phyloP scores from a whole-genome alignment of 305 asterid genomes.

The Fraxinus paxiana region DNA sequence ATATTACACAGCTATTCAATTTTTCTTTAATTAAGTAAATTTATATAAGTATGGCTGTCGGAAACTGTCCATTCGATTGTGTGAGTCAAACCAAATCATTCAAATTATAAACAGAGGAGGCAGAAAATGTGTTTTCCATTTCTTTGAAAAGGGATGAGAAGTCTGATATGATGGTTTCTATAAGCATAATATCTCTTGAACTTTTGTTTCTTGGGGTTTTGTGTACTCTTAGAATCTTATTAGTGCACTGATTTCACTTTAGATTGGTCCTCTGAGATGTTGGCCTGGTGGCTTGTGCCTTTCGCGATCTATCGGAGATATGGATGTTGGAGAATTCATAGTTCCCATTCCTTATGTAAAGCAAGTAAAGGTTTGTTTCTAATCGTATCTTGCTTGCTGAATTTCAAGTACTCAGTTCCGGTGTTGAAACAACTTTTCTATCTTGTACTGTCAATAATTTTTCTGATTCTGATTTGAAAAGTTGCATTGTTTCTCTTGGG shows the following conservation, averaged over 20 bases:
- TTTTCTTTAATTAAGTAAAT: neutral
- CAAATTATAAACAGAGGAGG: neutral
- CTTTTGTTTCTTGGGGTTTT: neutral
- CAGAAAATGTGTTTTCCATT: neutral
- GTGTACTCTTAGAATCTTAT: neutral
- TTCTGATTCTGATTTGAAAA: neutral
- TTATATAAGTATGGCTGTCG: neutral
- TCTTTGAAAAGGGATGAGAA: neutral
- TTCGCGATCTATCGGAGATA: slow-evolving; percentile 93
- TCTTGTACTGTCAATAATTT: slow-evolving; percentile 4
- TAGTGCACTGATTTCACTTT: slow-evolving; percentile 19
- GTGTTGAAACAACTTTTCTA: neutral
- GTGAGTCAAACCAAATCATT: neutral
- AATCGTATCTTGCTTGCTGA: neutral
- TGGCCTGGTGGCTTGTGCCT: slow-evolving; percentile 99
- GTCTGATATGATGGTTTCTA: neutral
- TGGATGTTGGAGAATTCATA: slow-evolving; percentile 97
- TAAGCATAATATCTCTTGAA: neutral
- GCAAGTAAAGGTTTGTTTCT: slow-evolving; percentile 84
- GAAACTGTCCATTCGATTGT: neutral
- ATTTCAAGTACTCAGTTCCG: neutral
- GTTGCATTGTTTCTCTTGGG: neutral
- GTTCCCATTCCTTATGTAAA: slow-evolving; percentile 97
- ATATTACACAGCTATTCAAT: neutral
- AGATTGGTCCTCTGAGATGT: slow-evolving; percentile 97